Percentiles rank a stretch among this genome's conserved stretches.
Evolutionary conservation across 2,329 filamentous ascomycete species (phyloP).

Genomic region (Sordariomycetes sp.): DNA sequence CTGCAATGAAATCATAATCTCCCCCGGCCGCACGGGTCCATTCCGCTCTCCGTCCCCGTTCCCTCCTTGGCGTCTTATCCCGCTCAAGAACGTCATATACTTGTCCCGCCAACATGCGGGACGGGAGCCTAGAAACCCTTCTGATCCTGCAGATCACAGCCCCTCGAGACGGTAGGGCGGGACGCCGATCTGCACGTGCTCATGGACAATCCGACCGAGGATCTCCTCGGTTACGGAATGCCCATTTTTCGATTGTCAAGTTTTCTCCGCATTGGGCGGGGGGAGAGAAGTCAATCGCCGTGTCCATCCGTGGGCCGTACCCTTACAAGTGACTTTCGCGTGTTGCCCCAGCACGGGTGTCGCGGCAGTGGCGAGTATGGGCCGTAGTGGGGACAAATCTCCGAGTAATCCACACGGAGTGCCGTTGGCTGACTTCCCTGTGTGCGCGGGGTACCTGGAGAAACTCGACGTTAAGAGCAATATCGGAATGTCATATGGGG

Average conservation of each 20-base stretch:
- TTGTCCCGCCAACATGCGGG: too few relatives aligned
- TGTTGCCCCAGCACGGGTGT: not conserved
- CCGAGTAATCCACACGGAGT: not conserved
- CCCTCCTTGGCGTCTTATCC: too few relatives aligned
- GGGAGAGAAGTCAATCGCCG: not conserved
- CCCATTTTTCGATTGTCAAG: not conserved
- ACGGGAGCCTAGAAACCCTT: too few relatives aligned
- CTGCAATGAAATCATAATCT: too few relatives aligned
- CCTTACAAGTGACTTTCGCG: too few relatives aligned
- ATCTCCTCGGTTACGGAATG: not conserved
- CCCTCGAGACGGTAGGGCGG: too few relatives aligned
- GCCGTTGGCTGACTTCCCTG: not conserved
- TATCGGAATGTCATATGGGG: not conserved
- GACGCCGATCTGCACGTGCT: not conserved
- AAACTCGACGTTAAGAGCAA: not conserved
- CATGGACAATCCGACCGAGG: not conserved
- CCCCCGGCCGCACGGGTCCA: too few relatives aligned
- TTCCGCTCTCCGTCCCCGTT: too few relatives aligned
- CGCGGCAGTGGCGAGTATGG: not conserved
- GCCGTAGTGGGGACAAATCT: not conserved
- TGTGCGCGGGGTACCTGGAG: not conserved
- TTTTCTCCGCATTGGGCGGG: not conserved
- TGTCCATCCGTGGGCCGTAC: too few relatives aligned
- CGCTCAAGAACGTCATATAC: too few relatives aligned
- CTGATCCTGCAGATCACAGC: too few relatives aligned